Conservation (phyloP, 805 yeast species). For the Zygosaccharomyces rouxii region DNA sequence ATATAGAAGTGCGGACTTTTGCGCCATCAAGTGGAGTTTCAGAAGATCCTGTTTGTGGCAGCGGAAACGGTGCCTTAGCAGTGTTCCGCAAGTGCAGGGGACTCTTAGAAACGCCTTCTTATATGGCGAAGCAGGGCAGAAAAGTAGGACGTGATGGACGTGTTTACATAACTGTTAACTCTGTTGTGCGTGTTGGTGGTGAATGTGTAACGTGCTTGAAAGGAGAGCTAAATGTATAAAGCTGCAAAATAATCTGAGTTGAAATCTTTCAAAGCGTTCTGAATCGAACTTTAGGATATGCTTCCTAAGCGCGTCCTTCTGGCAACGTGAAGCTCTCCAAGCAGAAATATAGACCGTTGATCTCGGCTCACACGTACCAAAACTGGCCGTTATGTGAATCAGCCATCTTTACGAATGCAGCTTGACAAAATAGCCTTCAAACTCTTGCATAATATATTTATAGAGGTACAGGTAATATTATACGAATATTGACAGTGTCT, state of each 20-base stretch:
- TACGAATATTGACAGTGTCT: too few species aligned
- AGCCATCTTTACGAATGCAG: too few species aligned
- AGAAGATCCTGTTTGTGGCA: conserved; percentile 51
- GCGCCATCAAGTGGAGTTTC: conserved; percentile 31
- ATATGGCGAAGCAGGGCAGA: conserved; percentile 36
- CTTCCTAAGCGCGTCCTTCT: too few species aligned
- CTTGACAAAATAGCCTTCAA: too few species aligned
- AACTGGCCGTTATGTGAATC: too few species aligned
- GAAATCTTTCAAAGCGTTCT: background rate
- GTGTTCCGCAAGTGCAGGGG: background rate
- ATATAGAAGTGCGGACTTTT: conserved; percentile 39
- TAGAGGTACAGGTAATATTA: too few species aligned
- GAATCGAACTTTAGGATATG: too few species aligned
- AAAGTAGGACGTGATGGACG: conserved; percentile 39
- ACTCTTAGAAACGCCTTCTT: background rate
- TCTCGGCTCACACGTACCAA: too few species aligned
- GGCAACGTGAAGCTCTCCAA: too few species aligned
- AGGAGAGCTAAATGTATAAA: background rate
- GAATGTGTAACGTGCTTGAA: conserved; percentile 1
- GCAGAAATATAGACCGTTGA: too few species aligned
- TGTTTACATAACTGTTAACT: conserved; percentile 11
- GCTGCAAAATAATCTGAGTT: background rate
- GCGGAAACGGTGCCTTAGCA: conserved; percentile 28
- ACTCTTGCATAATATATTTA: too few species aligned
- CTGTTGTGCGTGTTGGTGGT: background rate